Conservation (phyloP, 306 rosid species). For the Prinsepia uniflora region DNA sequence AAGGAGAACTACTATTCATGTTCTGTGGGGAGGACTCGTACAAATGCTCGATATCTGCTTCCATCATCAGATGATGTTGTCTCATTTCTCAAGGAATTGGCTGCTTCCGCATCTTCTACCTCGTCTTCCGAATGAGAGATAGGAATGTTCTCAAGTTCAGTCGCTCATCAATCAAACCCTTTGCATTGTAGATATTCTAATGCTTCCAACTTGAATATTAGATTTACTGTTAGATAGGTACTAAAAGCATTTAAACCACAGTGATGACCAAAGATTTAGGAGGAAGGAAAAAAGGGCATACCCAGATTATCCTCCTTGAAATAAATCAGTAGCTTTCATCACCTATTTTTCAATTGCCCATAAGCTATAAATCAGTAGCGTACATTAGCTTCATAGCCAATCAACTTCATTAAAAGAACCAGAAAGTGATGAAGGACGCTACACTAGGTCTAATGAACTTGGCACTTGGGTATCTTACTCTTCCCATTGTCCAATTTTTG, state of each 20-base stretch:
- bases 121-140: neutral
- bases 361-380: too few species aligned
- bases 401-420: too few species aligned
- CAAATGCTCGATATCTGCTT: conserved; percentile 72
- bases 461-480: too few species aligned
- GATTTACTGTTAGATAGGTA: neutral
- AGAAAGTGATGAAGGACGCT: too few species aligned
- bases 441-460: too few species aligned
- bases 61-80: conserved; percentile 70
- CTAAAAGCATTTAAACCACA: conserved; percentile 13
- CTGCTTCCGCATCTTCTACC: conserved; percentile 27
- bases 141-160: neutral
- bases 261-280: neutral
- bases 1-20: conserved; percentile 93
- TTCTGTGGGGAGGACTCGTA: conserved; percentile 69
- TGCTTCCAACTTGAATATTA: conserved; percentile 1
- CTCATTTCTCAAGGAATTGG: conserved; percentile 57
- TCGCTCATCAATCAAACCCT: too few species aligned
- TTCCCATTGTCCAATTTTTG: too few species aligned
- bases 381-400: too few species aligned
- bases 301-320: neutral
- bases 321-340: neutral
- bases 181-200: neutral
- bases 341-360: too few species aligned
- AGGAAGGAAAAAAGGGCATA: neutral